A percentile compares a stretch with the other conserved stretches of the same genome.
Conservation (phyloP, 2,329 filamentous ascomycete species). For the Xylaria sp. region DNA sequence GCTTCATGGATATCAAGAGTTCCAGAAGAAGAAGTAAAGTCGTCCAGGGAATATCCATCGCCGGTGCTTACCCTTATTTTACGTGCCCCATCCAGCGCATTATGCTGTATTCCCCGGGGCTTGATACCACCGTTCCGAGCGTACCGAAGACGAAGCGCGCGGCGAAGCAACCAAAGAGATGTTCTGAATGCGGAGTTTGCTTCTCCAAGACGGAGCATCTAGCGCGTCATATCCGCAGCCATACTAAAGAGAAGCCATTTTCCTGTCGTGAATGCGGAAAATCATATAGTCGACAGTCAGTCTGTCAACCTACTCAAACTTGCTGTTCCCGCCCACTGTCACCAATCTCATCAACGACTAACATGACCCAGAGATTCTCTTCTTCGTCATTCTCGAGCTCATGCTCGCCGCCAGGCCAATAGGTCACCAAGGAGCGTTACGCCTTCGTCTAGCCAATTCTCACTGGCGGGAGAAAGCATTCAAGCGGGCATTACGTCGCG, state of each 20-base stretch:
- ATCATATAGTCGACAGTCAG: conserved; percentile 37
- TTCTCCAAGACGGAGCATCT: conserved; percentile 36
- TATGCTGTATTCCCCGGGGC: conserved; percentile 29
- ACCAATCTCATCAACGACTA: background rate
- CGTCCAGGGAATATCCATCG: conserved; percentile 11
- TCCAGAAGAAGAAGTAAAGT: background rate
- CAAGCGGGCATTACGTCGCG: conserved; percentile 19
- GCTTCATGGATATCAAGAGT: conserved; percentile 20
- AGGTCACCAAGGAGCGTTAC: conserved; percentile 24
- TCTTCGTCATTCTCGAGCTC: conserved; percentile 33
- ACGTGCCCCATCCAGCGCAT: conserved; percentile 10
- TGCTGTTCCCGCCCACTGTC: background rate
- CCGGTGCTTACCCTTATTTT: conserved; percentile 19
- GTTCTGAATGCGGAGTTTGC: conserved; percentile 34
- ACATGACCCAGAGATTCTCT: conserved; percentile 31
- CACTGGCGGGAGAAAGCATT: conserved; percentile 20
- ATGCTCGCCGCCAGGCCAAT: conserved; percentile 17
- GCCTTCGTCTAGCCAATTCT: conserved; percentile 25
- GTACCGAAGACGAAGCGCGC: conserved; percentile 28
- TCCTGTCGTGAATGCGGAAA: conserved; percentile 33
- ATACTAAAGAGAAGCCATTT: conserved; percentile 35
- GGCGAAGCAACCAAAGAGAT: conserved; percentile 33
- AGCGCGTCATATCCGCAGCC: conserved; percentile 34
- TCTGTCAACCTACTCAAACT: background rate
- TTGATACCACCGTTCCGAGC: conserved; percentile 19